Percentiles rank a stretch among this genome's conserved stretches.
Evolutionary conservation across 441 rosid species (phyloP).

Genomic region (Brassica balearica): DNA sequence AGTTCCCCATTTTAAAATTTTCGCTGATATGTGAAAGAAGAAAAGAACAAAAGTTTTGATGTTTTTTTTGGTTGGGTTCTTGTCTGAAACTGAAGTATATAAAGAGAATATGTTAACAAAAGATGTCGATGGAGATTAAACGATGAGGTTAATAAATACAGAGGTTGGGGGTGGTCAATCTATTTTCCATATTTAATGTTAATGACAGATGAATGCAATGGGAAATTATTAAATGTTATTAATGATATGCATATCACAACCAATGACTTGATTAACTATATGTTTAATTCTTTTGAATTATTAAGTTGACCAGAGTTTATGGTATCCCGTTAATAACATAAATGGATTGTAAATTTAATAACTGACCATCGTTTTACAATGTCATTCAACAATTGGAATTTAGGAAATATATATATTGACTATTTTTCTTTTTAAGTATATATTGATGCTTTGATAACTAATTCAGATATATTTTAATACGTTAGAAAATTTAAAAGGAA

Average conservation of each 20-base stretch:
- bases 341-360: background rate
- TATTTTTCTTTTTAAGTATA: background rate
- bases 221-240: background rate
- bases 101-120: background rate
- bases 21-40: background rate
- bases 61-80: slow-evolving; percentile 18
- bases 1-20: slow-evolving; percentile 69
- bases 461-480: background rate
- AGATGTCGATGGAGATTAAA: background rate
- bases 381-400: background rate
- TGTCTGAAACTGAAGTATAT: slow-evolving; percentile 26
- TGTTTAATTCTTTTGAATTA: slow-evolving; percentile 39
- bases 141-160: slow-evolving; percentile 26
- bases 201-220: slow-evolving; percentile 16
- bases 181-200: slow-evolving; percentile 3
- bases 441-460: background rate
- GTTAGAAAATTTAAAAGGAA: slow-evolving; percentile 9
- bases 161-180: slow-evolving; percentile 29
- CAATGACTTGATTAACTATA: slow-evolving; percentile 25
- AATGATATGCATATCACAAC: slow-evolving; percentile 38
- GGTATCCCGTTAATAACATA: background rate
- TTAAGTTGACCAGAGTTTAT: slow-evolving; percentile 39
- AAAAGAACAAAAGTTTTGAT: background rate
- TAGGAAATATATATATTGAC: background rate
- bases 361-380: background rate